Percentiles rank a stretch among this genome's conserved stretches.
phyloP scores from a whole-genome alignment of 2,329 filamentous ascomycete species.

The Rachicladosporium sp. region DNA sequence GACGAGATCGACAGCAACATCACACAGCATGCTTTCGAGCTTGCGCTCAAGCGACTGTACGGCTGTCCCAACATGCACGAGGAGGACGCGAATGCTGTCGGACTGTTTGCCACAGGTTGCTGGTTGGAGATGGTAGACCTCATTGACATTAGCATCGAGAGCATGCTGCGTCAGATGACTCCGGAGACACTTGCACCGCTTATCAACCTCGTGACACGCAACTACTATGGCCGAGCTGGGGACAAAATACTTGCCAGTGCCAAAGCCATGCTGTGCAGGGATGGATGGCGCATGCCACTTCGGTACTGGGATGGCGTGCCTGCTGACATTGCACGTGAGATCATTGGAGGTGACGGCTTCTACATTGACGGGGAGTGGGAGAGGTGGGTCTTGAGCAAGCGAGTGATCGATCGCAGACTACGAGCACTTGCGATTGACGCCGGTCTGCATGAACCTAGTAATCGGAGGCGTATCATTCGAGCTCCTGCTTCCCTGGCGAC shows the following conservation, averaged over 20 bases:
- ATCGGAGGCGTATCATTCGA: constrained; percentile 30
- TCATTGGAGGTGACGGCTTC: constrained; percentile 47
- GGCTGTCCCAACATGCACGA: constrained; percentile 37
- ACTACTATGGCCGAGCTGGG: constrained; percentile 44
- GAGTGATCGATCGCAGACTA: constrained; percentile 41
- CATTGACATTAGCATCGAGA: constrained; percentile 40
- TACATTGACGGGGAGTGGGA: constrained; percentile 47
- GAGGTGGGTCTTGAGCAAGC: constrained; percentile 43
- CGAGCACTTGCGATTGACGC: constrained; percentile 34
- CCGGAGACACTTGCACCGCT: constrained; percentile 36
- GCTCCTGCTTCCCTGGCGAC: constrained; percentile 36
- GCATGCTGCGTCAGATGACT: constrained; percentile 43
- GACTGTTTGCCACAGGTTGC: constrained; percentile 43
- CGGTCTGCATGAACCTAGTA: constrained; percentile 34
- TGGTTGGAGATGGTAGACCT: constrained; percentile 48
- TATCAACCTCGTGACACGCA: constrained; percentile 41
- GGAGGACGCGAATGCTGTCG: constrained; percentile 41
- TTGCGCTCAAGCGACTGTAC: constrained; percentile 43
- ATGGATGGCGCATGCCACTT: constrained; percentile 44
- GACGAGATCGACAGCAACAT: constrained; percentile 44
- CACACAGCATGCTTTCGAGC: constrained; percentile 40
- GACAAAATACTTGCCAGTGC: constrained; percentile 43
- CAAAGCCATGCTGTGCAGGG: constrained; percentile 46
- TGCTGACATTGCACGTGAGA: constrained; percentile 45
- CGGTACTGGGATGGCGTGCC: constrained; percentile 46